phyloP scores from a whole-genome alignment of 2,329 filamentous ascomycete genomes.

The Aspergillus awamori region DNA sequence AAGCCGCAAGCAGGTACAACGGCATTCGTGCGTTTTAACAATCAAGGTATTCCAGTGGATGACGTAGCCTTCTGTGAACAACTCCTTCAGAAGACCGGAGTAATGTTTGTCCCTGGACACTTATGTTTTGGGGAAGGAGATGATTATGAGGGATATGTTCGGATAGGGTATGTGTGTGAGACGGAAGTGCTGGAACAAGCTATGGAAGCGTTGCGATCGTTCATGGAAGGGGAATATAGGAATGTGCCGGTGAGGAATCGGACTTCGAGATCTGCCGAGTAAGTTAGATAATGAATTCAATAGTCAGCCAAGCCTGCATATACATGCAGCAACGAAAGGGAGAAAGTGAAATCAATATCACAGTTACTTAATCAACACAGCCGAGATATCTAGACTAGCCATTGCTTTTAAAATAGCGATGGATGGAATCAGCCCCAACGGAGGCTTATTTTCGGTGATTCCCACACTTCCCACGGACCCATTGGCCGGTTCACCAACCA shows the following conservation, averaged over 20 bases:
- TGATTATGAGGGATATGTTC: constrained; percentile 72
- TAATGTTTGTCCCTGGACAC: constrained; percentile 72
- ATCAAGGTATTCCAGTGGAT: constrained; percentile 62
- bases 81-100: constrained; percentile 66
- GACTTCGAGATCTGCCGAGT: neutral
- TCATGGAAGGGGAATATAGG: constrained; percentile 57
- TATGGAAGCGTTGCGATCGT: constrained; percentile 56
- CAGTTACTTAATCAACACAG: too few relatives aligned
- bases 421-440: neutral
- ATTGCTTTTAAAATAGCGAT: too few relatives aligned
- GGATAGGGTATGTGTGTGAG: constrained; percentile 73
- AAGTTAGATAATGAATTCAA: too few relatives aligned
- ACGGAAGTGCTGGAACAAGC: constrained; percentile 67
- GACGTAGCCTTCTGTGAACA: constrained; percentile 69
- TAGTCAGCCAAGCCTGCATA: too few relatives aligned
- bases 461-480: neutral
- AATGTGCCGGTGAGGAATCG: constrained; percentile 39
- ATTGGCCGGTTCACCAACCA: neutral
- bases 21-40: constrained; percentile 71
- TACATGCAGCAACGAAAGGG: too few relatives aligned
- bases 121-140: constrained; percentile 67
- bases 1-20: constrained; percentile 79
- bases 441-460: neutral
- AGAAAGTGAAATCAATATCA: too few relatives aligned
- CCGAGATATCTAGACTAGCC: too few relatives aligned